Evolutionary conservation across 2,329 filamentous ascomycete species (phyloP).

Genomic region (Colletotrichum eremochloae): DNA sequence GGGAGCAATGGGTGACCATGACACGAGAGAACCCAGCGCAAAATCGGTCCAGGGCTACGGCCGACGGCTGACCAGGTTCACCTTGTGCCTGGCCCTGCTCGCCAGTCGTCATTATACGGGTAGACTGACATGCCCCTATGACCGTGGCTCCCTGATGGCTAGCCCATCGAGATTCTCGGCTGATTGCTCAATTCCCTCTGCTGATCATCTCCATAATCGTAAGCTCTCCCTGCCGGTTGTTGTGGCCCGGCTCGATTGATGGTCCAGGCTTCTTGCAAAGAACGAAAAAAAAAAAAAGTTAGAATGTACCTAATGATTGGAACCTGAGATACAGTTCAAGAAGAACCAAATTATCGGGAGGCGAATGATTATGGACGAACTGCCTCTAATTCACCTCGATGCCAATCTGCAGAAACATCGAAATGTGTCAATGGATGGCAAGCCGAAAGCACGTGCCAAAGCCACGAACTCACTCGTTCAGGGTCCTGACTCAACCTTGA

Average conservation of each 20-base stretch:
- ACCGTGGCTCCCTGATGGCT: background rate
- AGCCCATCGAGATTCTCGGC: slow-evolving; percentile 21
- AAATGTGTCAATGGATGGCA: background rate
- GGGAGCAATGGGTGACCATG: slow-evolving; percentile 12
- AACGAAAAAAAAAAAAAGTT: background rate
- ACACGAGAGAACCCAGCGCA: background rate
- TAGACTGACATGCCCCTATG: background rate
- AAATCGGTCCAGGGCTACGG: background rate
- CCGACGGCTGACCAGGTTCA: slow-evolving; percentile 11
- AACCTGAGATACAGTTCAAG: background rate
- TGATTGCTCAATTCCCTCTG: slow-evolving; percentile 24
- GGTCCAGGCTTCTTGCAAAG: slow-evolving; percentile 23
- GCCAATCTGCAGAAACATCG: background rate
- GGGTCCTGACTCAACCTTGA: background rate
- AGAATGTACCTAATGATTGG: background rate
- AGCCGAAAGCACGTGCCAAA: background rate
- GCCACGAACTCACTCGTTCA: background rate
- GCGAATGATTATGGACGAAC: background rate
- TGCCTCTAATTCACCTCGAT: background rate
- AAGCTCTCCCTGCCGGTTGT: background rate
- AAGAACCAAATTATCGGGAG: background rate
- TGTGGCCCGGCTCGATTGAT: slow-evolving; percentile 1
- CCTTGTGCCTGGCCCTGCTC: slow-evolving; percentile 1
- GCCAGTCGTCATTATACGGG: slow-evolving; percentile 6
- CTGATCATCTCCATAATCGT: slow-evolving; percentile 24